Percentiles rank a stretch among this genome's conserved stretches.
Conservation (phyloP, 176 grass and related monocot genomes). For the Juncus inflexus region DNA sequence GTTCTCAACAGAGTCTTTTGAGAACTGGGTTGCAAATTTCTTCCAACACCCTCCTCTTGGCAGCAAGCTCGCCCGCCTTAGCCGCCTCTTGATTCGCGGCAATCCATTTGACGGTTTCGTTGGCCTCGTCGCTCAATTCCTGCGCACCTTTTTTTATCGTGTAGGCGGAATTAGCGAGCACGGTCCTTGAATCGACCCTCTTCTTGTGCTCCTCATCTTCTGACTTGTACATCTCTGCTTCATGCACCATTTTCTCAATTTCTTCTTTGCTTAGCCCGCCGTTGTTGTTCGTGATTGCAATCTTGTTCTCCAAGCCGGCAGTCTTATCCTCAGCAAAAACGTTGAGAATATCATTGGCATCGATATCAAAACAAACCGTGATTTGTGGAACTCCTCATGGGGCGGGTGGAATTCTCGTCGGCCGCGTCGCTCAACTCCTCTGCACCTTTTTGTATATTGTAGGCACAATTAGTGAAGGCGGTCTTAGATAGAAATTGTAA, state of each 20-base stretch:
- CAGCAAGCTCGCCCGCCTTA: no score
- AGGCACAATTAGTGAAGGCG: no score
- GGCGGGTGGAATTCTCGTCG: constrained; percentile 42
- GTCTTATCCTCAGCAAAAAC: constrained; percentile 69
- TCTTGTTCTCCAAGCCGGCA: constrained; percentile 76
- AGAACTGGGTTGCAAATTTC: no score
- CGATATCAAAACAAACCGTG: constrained; percentile 69
- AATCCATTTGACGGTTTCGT: background rate
- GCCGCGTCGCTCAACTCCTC: no score
- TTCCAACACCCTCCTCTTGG: no score
- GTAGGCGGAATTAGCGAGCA: no score
- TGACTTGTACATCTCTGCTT: constrained; percentile 65
- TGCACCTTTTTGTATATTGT: no score
- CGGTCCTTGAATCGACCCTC: constrained; percentile 46
- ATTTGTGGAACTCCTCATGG: constrained; percentile 65
- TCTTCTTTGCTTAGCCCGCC: constrained; percentile 72
- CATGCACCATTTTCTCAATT: constrained; percentile 78
- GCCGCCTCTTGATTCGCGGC: no score
- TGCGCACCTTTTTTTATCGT: no score
- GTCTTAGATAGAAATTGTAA: no score
- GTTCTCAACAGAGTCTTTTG: no score
- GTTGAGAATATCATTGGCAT: constrained; percentile 58
- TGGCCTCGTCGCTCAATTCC: no score
- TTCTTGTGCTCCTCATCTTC: constrained; percentile 78
- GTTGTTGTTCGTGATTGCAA: constrained; percentile 77